These are phyloP conservation scores for Phytophthora multivora DNA, from an alignment of 352 stramenopile species.

Conservation along the genomic window DNA sequence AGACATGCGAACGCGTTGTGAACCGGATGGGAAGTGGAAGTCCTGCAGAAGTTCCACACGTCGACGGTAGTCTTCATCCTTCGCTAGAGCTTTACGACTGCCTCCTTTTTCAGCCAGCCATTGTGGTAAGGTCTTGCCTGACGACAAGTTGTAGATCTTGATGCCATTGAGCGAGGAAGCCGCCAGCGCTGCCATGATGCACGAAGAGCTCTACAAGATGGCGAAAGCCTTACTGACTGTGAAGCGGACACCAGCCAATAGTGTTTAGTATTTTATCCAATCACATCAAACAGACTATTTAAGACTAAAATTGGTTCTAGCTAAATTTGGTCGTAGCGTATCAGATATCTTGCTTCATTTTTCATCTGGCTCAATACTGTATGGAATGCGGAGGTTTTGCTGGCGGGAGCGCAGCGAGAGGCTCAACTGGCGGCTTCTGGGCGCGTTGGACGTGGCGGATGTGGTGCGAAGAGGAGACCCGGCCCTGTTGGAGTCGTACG, in stretches of 20 bases:
- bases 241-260: slow-evolving; percentile 26
- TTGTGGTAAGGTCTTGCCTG: slow-evolving; percentile 93
- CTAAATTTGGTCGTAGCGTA: too few relatives aligned
- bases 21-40: slow-evolving; percentile 97
- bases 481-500: slow-evolving; percentile 66
- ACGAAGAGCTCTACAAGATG: background rate
- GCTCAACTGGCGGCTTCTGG: slow-evolving; percentile 74
- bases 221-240: background rate
- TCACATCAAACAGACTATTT: too few relatives aligned
- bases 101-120: slow-evolving; percentile 91
- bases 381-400: slow-evolving; percentile 64
- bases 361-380: slow-evolving; percentile 8
- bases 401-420: slow-evolving; percentile 78
- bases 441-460: slow-evolving; percentile 50
- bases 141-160: slow-evolving; percentile 97
- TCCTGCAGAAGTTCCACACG: slow-evolving; percentile 99
- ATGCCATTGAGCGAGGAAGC: slow-evolving; percentile 91
- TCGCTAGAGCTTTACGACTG: slow-evolving; percentile 39
- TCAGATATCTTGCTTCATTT: slow-evolving; percentile 18
- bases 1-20: slow-evolving; percentile 94
- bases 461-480: slow-evolving; percentile 60
- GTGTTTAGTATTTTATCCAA: background rate
- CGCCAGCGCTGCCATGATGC: slow-evolving; percentile 74
- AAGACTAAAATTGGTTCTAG: too few relatives aligned
- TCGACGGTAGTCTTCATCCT: slow-evolving; percentile 79